These are phyloP conservation scores for Dimocarpus longan DNA, from an alignment of 345 rosid genomes.

Conservation along the genomic window DNA sequence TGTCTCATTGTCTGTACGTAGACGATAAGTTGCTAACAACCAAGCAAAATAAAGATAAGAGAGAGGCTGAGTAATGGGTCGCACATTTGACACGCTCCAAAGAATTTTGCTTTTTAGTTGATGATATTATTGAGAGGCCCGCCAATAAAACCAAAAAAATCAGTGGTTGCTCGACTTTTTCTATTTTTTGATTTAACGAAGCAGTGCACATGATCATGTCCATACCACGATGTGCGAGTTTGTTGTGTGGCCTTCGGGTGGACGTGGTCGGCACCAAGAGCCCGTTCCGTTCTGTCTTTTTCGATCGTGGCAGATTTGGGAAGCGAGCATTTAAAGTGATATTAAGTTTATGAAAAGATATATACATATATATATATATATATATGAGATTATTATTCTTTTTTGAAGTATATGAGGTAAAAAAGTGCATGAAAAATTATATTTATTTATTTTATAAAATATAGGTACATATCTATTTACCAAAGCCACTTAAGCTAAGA, in stretches of 20 bases:
- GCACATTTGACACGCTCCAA: background rate
- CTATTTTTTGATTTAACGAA: no score
- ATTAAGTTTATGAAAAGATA: no score
- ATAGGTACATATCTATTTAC: no score
- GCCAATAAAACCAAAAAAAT: no score
- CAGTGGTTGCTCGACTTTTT: no score
- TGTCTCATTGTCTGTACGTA: background rate
- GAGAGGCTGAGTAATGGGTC: background rate
- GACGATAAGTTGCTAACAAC: slow-evolving; percentile 1
- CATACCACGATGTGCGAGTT: no score
- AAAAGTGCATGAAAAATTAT: no score
- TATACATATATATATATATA: slow-evolving; percentile 12
- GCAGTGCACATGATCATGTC: background rate
- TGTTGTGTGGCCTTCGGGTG: slow-evolving; percentile 73
- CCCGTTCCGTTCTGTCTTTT: slow-evolving; percentile 59
- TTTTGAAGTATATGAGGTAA: no score
- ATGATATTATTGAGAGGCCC: background rate
- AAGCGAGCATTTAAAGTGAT: no score
- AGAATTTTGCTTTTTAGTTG: background rate
- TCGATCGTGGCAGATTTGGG: slow-evolving; percentile 44
- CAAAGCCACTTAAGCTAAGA: no score
- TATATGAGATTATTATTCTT: no score
- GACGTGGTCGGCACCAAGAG: slow-evolving; percentile 76
- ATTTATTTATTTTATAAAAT: no score
- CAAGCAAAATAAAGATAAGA: background rate